phyloP scores from a whole-genome alignment of 345 rosid species.

The Toxicodendron radicans region DNA sequence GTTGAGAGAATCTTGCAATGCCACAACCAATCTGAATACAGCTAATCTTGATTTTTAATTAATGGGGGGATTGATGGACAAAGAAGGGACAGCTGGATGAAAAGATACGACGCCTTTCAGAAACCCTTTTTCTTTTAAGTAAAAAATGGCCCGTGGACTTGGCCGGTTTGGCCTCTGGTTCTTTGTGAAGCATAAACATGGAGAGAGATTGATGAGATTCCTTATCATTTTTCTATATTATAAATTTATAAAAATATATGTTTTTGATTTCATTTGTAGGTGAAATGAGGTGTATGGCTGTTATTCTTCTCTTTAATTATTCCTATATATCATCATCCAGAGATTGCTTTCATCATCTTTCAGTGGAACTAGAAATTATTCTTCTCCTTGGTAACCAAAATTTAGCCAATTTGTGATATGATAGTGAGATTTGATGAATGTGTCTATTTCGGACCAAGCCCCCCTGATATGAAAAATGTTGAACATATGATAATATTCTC shows the following conservation, averaged over 20 bases:
- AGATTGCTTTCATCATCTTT: not conserved
- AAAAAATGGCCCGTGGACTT: not conserved
- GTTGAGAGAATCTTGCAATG: conserved; percentile 13
- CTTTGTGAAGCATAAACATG: not conserved
- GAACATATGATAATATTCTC: not conserved
- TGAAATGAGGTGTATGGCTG: conserved; percentile 9
- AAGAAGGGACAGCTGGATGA: conserved; percentile 19
- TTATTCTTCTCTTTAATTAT: conserved; percentile 12
- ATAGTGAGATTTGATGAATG: conserved; percentile 14
- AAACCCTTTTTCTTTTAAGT: not conserved
- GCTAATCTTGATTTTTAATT: conserved; percentile 21
- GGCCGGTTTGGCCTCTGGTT: conserved; percentile 1
- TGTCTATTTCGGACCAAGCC: not conserved
- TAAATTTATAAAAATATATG: not conserved
- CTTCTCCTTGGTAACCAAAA: not conserved
- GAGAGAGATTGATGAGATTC: conserved; percentile 13
- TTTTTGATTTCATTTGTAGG: not conserved
- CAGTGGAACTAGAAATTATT: not conserved
- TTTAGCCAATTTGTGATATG: not conserved
- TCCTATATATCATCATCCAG: not conserved
- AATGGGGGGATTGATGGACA: not conserved
- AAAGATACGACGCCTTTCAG: not conserved
- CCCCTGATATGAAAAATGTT: not conserved
- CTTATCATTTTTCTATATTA: conserved; percentile 7
- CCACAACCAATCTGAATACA: conserved; percentile 10